Conservation (phyloP, 2,329 filamentous ascomycete species). For the Canariomyces notabilis region DNA sequence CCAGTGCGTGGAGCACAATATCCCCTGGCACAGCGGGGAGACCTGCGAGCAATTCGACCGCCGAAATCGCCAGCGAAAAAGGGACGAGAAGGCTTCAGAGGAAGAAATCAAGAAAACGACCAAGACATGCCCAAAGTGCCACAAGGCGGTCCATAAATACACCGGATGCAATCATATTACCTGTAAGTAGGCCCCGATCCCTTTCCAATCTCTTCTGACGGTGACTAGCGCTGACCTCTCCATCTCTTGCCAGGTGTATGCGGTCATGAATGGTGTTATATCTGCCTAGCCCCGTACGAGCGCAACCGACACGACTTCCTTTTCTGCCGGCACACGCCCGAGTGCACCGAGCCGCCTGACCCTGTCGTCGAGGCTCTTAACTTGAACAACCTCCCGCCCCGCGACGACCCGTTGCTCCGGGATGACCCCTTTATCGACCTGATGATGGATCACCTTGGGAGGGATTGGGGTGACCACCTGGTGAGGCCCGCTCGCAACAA, state of each 20-base stretch:
- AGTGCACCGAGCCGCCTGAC: slow-evolving; percentile 27
- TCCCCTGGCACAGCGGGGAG: slow-evolving; percentile 35
- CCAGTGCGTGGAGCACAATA: slow-evolving; percentile 33
- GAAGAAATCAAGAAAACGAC: slow-evolving; percentile 30
- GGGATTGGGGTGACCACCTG: too few species aligned
- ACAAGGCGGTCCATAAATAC: slow-evolving; percentile 33
- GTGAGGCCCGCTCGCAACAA: too few species aligned
- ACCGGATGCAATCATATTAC: slow-evolving; percentile 39
- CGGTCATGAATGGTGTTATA: slow-evolving; percentile 38
- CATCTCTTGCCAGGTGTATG: slow-evolving; percentile 27
- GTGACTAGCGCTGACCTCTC: neutral
- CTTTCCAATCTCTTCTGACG: neutral
- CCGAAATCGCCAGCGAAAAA: slow-evolving; percentile 27
- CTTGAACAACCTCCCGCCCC: neutral
- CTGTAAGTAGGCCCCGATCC: slow-evolving; percentile 31
- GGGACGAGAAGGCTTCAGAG: slow-evolving; percentile 32
- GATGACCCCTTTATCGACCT: too few species aligned
- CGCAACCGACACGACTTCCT: slow-evolving; percentile 27
- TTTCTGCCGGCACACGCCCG: slow-evolving; percentile 29
- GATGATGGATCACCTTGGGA: too few species aligned
- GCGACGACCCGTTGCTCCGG: too few species aligned
- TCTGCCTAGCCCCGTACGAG: slow-evolving; percentile 31
- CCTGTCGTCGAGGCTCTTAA: slow-evolving; percentile 22
- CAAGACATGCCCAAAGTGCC: slow-evolving; percentile 34
- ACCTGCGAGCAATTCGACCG: slow-evolving; percentile 35